Conservation (phyloP, 129 eudicot species). For the Flaveria sonorensis region DNA sequence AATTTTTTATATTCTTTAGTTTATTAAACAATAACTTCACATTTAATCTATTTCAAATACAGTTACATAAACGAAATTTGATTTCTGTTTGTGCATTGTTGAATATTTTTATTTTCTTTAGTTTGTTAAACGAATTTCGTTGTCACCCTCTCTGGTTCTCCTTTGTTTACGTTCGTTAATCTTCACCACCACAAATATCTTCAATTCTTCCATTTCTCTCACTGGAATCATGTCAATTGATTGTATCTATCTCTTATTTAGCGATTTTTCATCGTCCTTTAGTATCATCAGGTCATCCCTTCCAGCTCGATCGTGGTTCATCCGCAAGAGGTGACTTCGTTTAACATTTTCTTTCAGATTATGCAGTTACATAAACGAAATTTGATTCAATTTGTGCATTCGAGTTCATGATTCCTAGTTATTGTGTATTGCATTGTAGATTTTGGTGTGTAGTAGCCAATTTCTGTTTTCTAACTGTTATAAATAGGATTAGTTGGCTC, state of each 20-base stretch:
- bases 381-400: neutral
- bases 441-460: neutral
- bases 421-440: neutral
- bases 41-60: too few species aligned
- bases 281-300: slow-evolving; percentile 8
- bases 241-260: slow-evolving; percentile 12
- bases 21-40: too few species aligned
- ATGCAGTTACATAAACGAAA: neutral
- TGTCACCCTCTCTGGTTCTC: slow-evolving; percentile 29
- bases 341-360: neutral
- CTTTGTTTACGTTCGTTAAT: slow-evolving; percentile 32
- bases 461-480: neutral
- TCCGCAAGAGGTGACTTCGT: slow-evolving; percentile 17
- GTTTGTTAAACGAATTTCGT: neutral
- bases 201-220: slow-evolving; percentile 23
- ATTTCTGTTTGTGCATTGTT: too few species aligned
- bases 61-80: too few species aligned
- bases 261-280: slow-evolving; percentile 20
- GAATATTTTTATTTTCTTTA: too few species aligned
- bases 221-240: slow-evolving; percentile 11
- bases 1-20: too few species aligned
- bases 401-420: neutral
- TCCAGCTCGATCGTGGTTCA: neutral
- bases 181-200: slow-evolving; percentile 37
- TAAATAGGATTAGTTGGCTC: neutral